Percentiles rank a stretch among this genome's conserved stretches.
These are phyloP conservation scores for Cryptomeria japonica DNA, from an alignment of 75 land plant genomes.

Conservation along the genomic window DNA sequence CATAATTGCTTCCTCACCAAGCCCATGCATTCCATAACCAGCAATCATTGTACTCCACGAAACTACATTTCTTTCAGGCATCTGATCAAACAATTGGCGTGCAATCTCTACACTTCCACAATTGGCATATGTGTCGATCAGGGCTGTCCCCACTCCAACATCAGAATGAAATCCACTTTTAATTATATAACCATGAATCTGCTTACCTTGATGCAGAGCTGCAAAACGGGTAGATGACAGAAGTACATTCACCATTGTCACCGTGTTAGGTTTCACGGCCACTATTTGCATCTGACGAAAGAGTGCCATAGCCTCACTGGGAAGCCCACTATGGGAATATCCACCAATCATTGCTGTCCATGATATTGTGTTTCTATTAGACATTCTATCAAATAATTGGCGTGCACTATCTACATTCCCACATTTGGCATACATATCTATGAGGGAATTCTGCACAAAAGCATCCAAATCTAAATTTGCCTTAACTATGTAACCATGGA, in stretches of 20 bases:
- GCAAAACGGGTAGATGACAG: conserved; percentile 42
- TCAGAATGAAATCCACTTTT: conserved; percentile 35
- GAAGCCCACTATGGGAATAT: conserved; percentile 27
- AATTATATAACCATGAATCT: conserved; percentile 38
- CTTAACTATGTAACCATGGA: conserved; percentile 15
- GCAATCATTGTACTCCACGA: conserved; percentile 66
- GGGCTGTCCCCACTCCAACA: conserved; percentile 48
- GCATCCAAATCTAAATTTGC: conserved; percentile 3
- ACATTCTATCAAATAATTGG: conserved; percentile 13
- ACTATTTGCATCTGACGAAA: conserved; percentile 38
- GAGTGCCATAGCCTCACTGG: conserved; percentile 31
- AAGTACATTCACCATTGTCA: conserved; percentile 43
- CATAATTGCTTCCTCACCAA: conserved; percentile 27
- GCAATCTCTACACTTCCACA: conserved; percentile 45
- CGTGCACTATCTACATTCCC: conserved; percentile 11
- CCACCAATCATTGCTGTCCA: conserved; percentile 63
- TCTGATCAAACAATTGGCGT: conserved; percentile 34
- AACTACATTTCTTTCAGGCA: conserved; percentile 32
- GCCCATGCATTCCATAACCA: conserved; percentile 51
- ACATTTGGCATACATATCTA: conserved; percentile 22
- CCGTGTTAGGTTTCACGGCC: conserved; percentile 21
- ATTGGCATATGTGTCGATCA: conserved; percentile 52
- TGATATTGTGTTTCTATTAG: conserved; percentile 19
- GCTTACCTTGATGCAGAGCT: conserved; percentile 23
- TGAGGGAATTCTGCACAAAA: conserved; percentile 12